Conservation (phyloP, 225 moss, liverwort and hornwort species). For the Climacium dendroides region DNA sequence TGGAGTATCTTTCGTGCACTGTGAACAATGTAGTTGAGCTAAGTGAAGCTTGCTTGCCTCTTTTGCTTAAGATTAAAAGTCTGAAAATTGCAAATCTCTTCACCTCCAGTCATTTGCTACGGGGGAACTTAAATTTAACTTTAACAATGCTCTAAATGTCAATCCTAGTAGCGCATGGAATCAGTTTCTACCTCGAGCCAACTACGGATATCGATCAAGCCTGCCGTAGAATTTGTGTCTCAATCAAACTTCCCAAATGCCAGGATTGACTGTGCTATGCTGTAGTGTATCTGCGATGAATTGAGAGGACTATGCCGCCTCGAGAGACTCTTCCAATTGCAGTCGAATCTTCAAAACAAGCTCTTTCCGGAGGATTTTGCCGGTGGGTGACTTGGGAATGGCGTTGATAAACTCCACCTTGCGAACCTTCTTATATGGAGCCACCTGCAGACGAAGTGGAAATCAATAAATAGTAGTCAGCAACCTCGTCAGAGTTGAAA, state of each 20-base stretch:
- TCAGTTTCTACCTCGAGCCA: neutral
- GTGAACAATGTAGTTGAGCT: neutral
- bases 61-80: neutral
- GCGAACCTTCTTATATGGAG: constrained; percentile 30
- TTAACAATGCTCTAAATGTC: neutral
- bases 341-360: neutral
- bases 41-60: too few relatives aligned
- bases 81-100: neutral
- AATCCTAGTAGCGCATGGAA: neutral
- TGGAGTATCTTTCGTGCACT: neutral
- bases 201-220: neutral
- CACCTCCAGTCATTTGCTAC: neutral
- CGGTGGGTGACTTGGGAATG: constrained; percentile 30
- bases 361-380: constrained; percentile 31
- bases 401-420: constrained; percentile 21
- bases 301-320: neutral
- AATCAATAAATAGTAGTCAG: neutral
- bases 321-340: neutral
- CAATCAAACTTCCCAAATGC: neutral
- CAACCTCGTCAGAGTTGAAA: neutral
- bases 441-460: neutral
- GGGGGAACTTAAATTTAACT: neutral
- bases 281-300: neutral
- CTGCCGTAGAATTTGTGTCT: neutral
- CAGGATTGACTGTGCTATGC: neutral